Evolutionary conservation across 2,329 filamentous ascomycete genomes (phyloP).

Genomic region (Beauveria rudraprayagi): DNA sequence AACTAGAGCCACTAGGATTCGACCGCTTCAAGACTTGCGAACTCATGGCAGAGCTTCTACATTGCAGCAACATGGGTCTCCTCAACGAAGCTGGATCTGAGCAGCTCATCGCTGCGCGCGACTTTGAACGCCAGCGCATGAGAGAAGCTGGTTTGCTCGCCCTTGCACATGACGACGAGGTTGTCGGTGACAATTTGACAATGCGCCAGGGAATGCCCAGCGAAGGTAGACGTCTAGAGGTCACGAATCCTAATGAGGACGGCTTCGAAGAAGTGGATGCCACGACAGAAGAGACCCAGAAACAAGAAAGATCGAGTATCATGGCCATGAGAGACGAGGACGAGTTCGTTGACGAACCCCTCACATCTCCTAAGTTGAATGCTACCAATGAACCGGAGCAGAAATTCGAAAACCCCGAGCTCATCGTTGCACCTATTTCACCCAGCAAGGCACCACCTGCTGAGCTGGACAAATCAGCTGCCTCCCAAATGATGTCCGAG

Average conservation of each 20-base stretch:
- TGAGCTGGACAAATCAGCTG: slow-evolving; percentile 20
- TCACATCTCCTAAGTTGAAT: slow-evolving; percentile 59
- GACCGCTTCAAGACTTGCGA: slow-evolving; percentile 99
- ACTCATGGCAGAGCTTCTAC: slow-evolving; percentile 92
- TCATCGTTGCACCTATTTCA: slow-evolving; percentile 51
- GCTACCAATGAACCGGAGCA: slow-evolving; percentile 47
- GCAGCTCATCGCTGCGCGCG: slow-evolving; percentile 70
- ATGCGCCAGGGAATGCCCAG: slow-evolving; percentile 46
- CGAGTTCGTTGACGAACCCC: slow-evolving; percentile 70
- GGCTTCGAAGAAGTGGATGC: slow-evolving; percentile 84
- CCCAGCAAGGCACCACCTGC: slow-evolving; percentile 30
- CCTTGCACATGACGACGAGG: slow-evolving; percentile 31
- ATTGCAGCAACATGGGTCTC: slow-evolving; percentile 97
- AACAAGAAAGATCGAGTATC: slow-evolving; percentile 1
- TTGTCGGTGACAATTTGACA: slow-evolving; percentile 48
- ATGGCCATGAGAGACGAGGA: slow-evolving; percentile 48
- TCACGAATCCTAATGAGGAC: slow-evolving; percentile 78
- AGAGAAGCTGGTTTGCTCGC: slow-evolving; percentile 66
- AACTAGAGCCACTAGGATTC: slow-evolving; percentile 90
- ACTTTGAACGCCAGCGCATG: slow-evolving; percentile 72
- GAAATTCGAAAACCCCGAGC: slow-evolving; percentile 46
- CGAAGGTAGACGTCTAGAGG: slow-evolving; percentile 65
- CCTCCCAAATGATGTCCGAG: background rate
- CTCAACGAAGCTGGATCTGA: slow-evolving; percentile 89
- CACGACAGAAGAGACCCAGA: slow-evolving; percentile 53